These are phyloP conservation scores for Acanthamoeba royreba DNA, from an alignment of 208 protist species.

Conservation along the genomic window DNA sequence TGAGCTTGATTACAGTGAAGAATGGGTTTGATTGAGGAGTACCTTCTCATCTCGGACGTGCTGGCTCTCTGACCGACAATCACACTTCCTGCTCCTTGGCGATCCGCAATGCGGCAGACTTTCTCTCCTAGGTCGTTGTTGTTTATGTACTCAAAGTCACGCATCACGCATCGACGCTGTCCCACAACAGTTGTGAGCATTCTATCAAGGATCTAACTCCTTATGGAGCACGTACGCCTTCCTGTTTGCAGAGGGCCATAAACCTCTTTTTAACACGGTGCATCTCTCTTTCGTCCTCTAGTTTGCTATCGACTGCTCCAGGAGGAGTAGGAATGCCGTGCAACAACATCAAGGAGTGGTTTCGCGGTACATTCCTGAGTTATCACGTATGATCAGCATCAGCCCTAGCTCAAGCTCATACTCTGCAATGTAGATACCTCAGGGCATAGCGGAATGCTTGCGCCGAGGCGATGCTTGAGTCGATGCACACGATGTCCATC, in stretches of 20 bases:
- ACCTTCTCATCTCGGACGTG: neutral
- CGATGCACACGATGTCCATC: neutral
- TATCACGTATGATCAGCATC: neutral
- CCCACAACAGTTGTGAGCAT: neutral
- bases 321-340: neutral
- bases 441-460: neutral
- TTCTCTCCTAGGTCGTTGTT: neutral
- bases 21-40: neutral
- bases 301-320: neutral
- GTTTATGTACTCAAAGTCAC: neutral
- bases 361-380: neutral
- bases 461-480: neutral
- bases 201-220: too few species aligned
- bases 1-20: neutral
- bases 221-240: neutral
- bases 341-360: neutral
- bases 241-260: neutral
- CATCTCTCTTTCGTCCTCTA: neutral
- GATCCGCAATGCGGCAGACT: neutral
- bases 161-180: neutral
- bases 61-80: neutral
- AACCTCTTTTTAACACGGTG: neutral
- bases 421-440: neutral
- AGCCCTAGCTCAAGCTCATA: neutral
- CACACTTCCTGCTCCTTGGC: neutral